Base-by-base conservation (phyloP, 2,329 filamentous ascomycete species). In the Colletotrichum simmondsii region DNA sequence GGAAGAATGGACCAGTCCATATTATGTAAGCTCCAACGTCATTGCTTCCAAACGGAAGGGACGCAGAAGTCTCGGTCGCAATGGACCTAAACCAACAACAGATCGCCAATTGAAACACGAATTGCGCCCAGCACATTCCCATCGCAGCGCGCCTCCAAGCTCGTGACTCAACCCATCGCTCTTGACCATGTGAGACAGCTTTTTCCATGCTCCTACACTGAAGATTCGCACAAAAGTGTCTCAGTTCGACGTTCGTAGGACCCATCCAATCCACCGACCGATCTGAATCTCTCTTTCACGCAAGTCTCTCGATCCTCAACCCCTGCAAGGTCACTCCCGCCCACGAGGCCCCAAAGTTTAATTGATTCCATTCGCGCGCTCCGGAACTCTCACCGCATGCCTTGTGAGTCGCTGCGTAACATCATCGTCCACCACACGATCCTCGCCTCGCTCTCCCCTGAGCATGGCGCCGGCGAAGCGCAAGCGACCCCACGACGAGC, bases 381-480 rank as follows among this genome's bases (percentile, higher is more conserved):
- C 35, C 30, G 35, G 58, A n/a, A 52, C 37, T 57, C n/a, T 58
- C 37, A 49, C 30, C 53, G 26, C 52, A n/a, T n/a, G 59, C 59
- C 28, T 58, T 22, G 16, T 30, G 52, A 52, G 53, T 24, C 22
- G 24, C 22, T 53, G 42, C 37, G 70, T 30, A 30, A 60, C 26
- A 54, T 64, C 35, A 8, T 26, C 14, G 24, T 61, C 4, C 26
- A 28, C 52, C 52, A 26, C 53, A 66, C 19, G 30, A 30, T 12
- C 24, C 12, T 46, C 46, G 24, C 32, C 6, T 35, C 11, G n/a
- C n/a, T 16, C 14, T 72, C 60, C 37, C 42, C 58, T 52, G 62
- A 72, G 60, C 58, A 73, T 73, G 71, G 68, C 71, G 82, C 79
- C 82, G 75, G 76, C 77, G 74, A 84, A 84, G 78, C 81, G 82